Evolutionary conservation across 2,329 filamentous ascomycete species (phyloP).

Genomic region (Aureobasidium sp.): DNA sequence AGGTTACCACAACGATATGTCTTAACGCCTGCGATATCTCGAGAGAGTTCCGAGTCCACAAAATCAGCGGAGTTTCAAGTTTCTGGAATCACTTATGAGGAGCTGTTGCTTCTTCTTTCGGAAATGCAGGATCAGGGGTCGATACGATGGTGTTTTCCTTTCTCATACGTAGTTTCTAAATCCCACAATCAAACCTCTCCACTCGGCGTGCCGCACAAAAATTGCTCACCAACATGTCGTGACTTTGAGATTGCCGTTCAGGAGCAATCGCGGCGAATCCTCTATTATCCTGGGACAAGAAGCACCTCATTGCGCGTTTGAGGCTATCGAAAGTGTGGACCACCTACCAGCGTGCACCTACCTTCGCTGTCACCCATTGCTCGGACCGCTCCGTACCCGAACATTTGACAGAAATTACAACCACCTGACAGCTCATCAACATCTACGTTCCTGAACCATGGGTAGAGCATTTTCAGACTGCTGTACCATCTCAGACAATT

Average conservation of each 20-base stretch:
- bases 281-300: neutral
- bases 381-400: slow-evolving; percentile 2
- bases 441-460: neutral
- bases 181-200: slow-evolving; percentile 2
- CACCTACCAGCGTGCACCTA: neutral
- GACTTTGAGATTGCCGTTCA: neutral
- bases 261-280: neutral
- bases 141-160: slow-evolving; percentile 3
- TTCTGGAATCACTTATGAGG: neutral
- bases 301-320: neutral
- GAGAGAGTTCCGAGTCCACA: neutral
- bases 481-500: neutral
- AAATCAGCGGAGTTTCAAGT: slow-evolving; percentile 5
- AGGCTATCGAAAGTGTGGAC: neutral
- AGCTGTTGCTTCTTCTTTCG: neutral
- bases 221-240: neutral
- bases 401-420: neutral
- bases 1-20: slow-evolving; percentile 6
- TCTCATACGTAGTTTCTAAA: slow-evolving; percentile 7
- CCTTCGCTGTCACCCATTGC: neutral
- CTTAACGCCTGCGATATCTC: slow-evolving; percentile 5
- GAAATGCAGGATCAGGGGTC: slow-evolving; percentile 1
- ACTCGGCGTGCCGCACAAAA: neutral
- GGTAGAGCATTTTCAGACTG: neutral
- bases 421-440: neutral